A percentile compares a stretch with the other conserved stretches of the same genome.
Evolutionary conservation across 306 rosid genomes (phyloP).

Genomic region (Pueraria montana): DNA sequence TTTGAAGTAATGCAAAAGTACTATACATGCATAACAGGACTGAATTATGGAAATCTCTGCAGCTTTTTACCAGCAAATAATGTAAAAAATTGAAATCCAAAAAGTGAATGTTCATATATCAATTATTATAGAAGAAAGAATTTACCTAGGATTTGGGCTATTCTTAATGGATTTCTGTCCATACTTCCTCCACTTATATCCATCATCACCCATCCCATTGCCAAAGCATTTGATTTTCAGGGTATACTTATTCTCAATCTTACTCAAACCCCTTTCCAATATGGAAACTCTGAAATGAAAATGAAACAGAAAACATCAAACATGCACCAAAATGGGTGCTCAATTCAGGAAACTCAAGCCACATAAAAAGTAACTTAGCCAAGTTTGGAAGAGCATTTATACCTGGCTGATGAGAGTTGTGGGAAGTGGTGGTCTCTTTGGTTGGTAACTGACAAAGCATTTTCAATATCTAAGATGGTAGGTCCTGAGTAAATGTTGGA

Average conservation of each 20-base stretch:
- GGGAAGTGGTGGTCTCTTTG: slow-evolving; percentile 56
- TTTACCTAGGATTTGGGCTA: slow-evolving; percentile 92
- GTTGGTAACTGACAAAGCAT: slow-evolving; percentile 67
- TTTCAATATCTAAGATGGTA: slow-evolving; percentile 76
- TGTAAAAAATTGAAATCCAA: slow-evolving; percentile 11
- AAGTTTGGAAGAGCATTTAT: background rate
- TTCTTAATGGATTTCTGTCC: slow-evolving; percentile 94
- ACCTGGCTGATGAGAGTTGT: slow-evolving; percentile 67
- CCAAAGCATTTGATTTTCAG: slow-evolving; percentile 84
- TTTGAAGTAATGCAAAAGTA: background rate
- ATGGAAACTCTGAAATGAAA: slow-evolving; percentile 68
- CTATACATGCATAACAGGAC: slow-evolving; percentile 1
- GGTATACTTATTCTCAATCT: slow-evolving; percentile 88
- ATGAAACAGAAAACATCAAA: background rate
- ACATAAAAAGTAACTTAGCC: background rate
- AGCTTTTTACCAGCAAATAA: background rate
- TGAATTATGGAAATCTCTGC: background rate
- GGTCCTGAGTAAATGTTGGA: slow-evolving; percentile 78
- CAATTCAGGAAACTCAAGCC: slow-evolving; percentile 1
- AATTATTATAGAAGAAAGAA: slow-evolving; percentile 11
- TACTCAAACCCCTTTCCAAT: slow-evolving; percentile 70
- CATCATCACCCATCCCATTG: slow-evolving; percentile 87
- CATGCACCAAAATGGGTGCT: background rate
- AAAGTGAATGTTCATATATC: background rate
- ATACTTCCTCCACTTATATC: slow-evolving; percentile 94